Base-by-base conservation (phyloP, 2,329 filamentous ascomycete species). In the Amylocarpus encephaloides region DNA sequence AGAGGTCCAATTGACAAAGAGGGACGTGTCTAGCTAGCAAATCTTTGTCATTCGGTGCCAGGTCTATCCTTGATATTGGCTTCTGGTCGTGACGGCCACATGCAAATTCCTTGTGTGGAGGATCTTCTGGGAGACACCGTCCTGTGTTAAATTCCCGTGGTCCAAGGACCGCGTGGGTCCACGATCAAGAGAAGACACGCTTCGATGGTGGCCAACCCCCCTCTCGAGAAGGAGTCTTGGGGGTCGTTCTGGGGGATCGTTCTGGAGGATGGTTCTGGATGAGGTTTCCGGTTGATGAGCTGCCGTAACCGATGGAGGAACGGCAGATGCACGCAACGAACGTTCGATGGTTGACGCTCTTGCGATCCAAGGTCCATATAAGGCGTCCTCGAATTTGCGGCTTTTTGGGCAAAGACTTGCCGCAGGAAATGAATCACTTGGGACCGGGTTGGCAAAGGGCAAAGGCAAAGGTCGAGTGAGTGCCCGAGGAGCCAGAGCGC, bases 51-150 rank as follows among this genome's bases (percentile, higher is more conserved):
- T 51, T 51, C 35, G 35, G 41, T 62, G 40, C 60, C 56, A 43
- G 58, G 61, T 52, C 43, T 52, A 59, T 61, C 60, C 62, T 64
- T 61, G 60, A 50, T 49, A 38, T 48, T n/a, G 42, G 35, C 42
- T 50, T 26, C 22, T 26, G 22, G 22, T 26, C 47, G 36, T 40
- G 26, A 41, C 10, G 49, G 33, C 43, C 38, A 54, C 62, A 60
- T 54, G 62, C 61, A 59, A 57, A 52, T 49, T 40, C 60, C 58
- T 59, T 63, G 61, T 48, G 33, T 19, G 53, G 45, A 40, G 42
- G 50, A 56, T 60, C 52, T 59, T 42, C 49, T 59, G 48, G 22
- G 4, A 4, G 22, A 26, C 22, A 26, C 22, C 22, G 22, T 26
- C 22, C 22, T 26, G 22, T 4, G 22, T 26, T 26, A 35, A 50